Evolutionary conservation across 441 rosid genomes (phyloP).

Genomic region (Rhodomyrtus psidioides): DNA sequence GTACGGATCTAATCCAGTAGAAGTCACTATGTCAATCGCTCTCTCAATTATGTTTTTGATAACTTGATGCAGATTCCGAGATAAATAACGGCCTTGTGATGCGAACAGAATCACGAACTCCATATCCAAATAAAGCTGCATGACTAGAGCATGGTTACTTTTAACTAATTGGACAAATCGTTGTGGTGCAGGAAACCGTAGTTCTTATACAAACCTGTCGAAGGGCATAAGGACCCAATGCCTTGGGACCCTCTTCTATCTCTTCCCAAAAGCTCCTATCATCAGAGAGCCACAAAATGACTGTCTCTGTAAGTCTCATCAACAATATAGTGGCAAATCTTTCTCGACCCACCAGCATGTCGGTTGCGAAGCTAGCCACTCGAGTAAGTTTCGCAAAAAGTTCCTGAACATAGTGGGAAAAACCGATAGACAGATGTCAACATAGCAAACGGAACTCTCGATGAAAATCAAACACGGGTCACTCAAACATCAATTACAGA

Average conservation of each 20-base stretch:
- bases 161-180: not conserved
- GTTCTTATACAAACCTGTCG: conserved; percentile 47
- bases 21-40: conserved; percentile 73
- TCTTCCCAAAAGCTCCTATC: conserved; percentile 99
- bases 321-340: conserved; percentile 84
- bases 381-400: conserved; percentile 71
- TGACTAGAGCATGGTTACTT: not conserved
- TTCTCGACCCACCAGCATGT: conserved; percentile 97
- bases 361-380: conserved; percentile 82
- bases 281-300: conserved; percentile 89
- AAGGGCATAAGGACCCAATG: conserved; percentile 85
- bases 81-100: conserved; percentile 94
- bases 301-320: conserved; percentile 96
- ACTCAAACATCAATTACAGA: not conserved
- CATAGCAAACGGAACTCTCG: not conserved
- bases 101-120: conserved; percentile 91
- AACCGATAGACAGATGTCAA: not conserved
- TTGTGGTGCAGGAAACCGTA: conserved; percentile 5
- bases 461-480: not conserved
- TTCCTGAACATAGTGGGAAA: conserved; percentile 39
- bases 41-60: conserved; percentile 79
- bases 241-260: conserved; percentile 87
- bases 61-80: conserved; percentile 81
- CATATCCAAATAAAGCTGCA: conserved; percentile 95
- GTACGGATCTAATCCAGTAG: conserved; percentile 86